Evolutionary conservation across 2,329 filamentous ascomycete genomes (phyloP), one percentile per base, ranked within the genome.

Genomic region (Botryotinia calthae): DNA sequence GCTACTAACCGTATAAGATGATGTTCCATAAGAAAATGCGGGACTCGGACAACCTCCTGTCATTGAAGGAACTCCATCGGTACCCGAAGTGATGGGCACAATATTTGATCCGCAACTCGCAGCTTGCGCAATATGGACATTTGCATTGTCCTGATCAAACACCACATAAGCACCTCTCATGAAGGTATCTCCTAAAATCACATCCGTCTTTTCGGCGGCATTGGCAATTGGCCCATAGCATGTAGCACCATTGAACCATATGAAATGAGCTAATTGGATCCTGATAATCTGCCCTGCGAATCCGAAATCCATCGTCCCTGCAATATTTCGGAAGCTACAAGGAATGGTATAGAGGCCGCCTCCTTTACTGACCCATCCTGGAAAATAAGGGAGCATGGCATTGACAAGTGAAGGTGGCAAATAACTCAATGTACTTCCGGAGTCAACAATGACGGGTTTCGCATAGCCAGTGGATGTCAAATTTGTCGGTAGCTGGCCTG

Each of bases 131-230:
- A 77, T 42, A 51, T 66, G 74, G 28, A 76, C 58, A 69, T 75
- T 76, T 40, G 42, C 28, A 34, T 76, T 76, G 44, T 76, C 76
- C 56, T 76, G 75, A 51, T 77, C 76, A 71, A 70, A 77, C 10
- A 76, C 76, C n/a, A 74, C 76, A 54, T 73, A 76, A 28, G 73
- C 74, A 22, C 71, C 61, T 62, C 76, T 64, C 22, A 76, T 66
- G 31, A 76, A 76, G 7, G 72, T 76, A 71, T 77, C 70, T 61
- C 46, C 62, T 51, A 70, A 40, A 34, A 51, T 59, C 14, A 61
- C 67, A 65, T 73, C 61, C 9, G 46, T 70, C 37, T 70, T 63
- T 46, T 63, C 73, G 28, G 61, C 61, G 37, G 70, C 58, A 61
- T 69, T 68, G 48, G 58, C 74, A 5, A 64, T 62, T 1, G 64